Base-by-base conservation (phyloP, 345 rosid species). In the Syzygium oleosum region DNA sequence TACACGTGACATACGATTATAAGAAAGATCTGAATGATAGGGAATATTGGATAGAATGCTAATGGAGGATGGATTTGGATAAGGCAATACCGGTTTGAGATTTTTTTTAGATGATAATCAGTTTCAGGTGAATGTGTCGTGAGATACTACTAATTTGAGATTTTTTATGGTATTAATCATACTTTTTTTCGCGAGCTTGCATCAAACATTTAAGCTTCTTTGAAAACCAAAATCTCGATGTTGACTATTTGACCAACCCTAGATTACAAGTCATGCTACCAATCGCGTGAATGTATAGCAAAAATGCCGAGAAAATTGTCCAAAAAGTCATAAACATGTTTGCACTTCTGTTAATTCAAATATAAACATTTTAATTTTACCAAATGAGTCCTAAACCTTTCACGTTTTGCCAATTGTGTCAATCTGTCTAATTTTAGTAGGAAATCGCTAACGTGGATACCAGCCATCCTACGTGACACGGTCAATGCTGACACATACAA, bases 1-100 rank as follows among this genome's bases (percentile, higher is more conserved):
- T 0, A 0, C 17, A n/a, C 19, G 0, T 1, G 0, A 0, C 0
- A 3, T 0, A 15, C 4, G 13, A 14, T 0, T n/a, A 2, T 61
- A 61, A 12, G 12, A 61, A 61, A n/a, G 2, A n/a, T 59, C 11
- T 23, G n/a, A 59, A 4, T 0, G 0, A 2, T 17, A 27, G 0
- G 8, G 31, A 27, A 3, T 3, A 12, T 12, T 59, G 6, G 11
- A 27, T 59, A 27, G 16, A 59, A 59, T 27, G 23, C 25, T 34
- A 17, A 68, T 10, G 23, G 12, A 17, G 5, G 43, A 2, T 19
- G 9, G 13, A 68, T 17, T 68, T 68, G 23, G 0, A 73, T 5
- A 4, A 38, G 7, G 25, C 8, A 12, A 12, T 38, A 22, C 7
- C 0, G 0, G 8, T 19, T 38, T 19, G 7, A 21, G 10, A 8